Evolutionary conservation across 345 rosid species (phyloP), one percentile per base, ranked within the genome.

Genomic region (Lumnitzera littorea): DNA sequence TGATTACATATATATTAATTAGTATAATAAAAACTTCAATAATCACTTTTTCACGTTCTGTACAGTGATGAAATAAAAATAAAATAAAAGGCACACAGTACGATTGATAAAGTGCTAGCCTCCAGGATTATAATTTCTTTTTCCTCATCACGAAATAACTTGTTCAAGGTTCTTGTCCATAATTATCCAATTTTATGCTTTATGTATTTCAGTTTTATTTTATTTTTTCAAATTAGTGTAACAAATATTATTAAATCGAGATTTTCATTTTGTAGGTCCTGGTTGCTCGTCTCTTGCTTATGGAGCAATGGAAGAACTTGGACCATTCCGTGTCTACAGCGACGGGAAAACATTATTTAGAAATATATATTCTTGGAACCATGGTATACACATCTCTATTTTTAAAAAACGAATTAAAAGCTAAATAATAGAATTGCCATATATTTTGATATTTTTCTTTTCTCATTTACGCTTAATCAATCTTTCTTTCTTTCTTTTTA

Each of bases 301-400:
- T 72, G 80, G 83, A 41, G 84, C 84, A 15, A 63, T 79, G 80
- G 36, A 70, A 56, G 84, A 79, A 55, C 80, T 70, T 2, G 80
- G 84, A 55, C 84, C 78, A 36, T 79, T 79, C 46, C 51, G 76
- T 12, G 74, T 76, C 47, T 25, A 51, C 11, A 79, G 76, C 15
- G 80, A 79, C 47, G 80, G 78, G 20, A 73, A 79, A 48, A 62
- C 76, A n/a, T 72, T 79, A 11, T 73, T 59, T 56, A 57, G 60
- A 53, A 73, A 79, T 55, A 65, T 41, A 54, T 70, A 48, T 52
- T 50, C 80, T 12, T 76, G 80, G 84, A 73, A 77, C 27, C 60
- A 64, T 13, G 81, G 67, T 63, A 46, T 23, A 48, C 1, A 50
- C 9, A 50, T 36, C 9, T 36, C 9, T 7, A 36, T 29, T 3